These are phyloP conservation scores for Phytophthora sp. DNA, from an alignment of 352 stramenopile species.

Conservation along the genomic window DNA sequence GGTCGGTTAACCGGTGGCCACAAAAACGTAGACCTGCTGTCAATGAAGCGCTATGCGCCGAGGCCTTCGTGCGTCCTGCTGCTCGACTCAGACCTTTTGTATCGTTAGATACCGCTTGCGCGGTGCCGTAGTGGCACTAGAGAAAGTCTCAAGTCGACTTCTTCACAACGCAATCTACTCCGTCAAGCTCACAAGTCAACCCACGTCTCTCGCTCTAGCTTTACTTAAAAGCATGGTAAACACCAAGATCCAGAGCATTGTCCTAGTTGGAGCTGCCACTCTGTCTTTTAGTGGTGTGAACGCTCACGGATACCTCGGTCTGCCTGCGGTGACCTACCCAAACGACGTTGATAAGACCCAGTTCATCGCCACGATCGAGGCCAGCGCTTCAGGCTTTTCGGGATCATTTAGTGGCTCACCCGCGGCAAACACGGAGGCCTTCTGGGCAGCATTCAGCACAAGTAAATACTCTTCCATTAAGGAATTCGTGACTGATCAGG, in stretches of 20 bases:
- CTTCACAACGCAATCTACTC: conserved; percentile 34
- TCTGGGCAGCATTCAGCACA: conserved; percentile 36
- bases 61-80: conserved; percentile 18
- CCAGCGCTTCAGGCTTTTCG: conserved; percentile 31
- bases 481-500: conserved; percentile 27
- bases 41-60: conserved; percentile 18
- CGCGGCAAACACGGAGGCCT: conserved; percentile 32
- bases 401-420: conserved; percentile 35
- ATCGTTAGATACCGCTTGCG: neutral
- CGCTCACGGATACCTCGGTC: conserved; percentile 44
- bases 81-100: conserved; percentile 9
- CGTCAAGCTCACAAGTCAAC: conserved; percentile 18
- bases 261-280: conserved; percentile 8
- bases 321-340: conserved; percentile 34
- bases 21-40: conserved; percentile 29
- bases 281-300: conserved; percentile 24
- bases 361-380: conserved; percentile 48
- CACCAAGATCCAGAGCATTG: conserved; percentile 20
- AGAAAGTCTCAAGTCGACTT: conserved; percentile 7
- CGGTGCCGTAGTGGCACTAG: neutral
- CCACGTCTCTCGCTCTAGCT: too few species aligned
- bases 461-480: conserved; percentile 45
- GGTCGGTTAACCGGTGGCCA: conserved; percentile 11
- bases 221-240: conserved; percentile 10
- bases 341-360: conserved; percentile 44